Evolutionary conservation across 768 basidiomycete species (phyloP).

Genomic region (Galerina marginata): DNA sequence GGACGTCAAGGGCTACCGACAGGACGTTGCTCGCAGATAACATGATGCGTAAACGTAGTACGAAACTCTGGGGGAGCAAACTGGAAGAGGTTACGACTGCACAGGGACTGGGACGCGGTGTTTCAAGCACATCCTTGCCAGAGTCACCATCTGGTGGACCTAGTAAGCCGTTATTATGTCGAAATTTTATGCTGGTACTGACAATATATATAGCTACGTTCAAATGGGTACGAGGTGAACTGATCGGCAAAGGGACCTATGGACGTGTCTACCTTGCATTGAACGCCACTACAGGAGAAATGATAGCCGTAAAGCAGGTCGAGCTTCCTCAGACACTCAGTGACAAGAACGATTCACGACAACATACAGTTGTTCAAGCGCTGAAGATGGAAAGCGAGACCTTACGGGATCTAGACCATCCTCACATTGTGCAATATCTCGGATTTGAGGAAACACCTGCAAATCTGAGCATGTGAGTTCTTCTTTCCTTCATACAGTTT

Average conservation of each 20-base stretch:
- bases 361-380: constrained; percentile 86
- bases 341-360: constrained; percentile 89
- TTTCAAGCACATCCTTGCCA: constrained; percentile 45
- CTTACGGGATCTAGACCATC: constrained; percentile 94
- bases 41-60: constrained; percentile 79
- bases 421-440: constrained; percentile 96
- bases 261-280: constrained; percentile 95
- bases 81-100: constrained; percentile 91
- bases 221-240: constrained; percentile 98
- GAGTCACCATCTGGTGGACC: constrained; percentile 70
- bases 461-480: constrained; percentile 88
- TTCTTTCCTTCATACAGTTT: not conserved
- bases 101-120: constrained; percentile 62
- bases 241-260: constrained; percentile 97
- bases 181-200: constrained; percentile 14
- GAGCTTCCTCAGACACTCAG: constrained; percentile 91
- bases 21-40: constrained; percentile 48
- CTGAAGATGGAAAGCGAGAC: constrained; percentile 96
- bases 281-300: constrained; percentile 95
- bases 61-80: constrained; percentile 94
- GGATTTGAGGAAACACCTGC: constrained; percentile 91
- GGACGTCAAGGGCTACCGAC: constrained; percentile 63
- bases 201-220: constrained; percentile 70
- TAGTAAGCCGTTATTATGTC: constrained; percentile 54
- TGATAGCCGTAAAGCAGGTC: constrained; percentile 99